phyloP scores from a whole-genome alignment of 371 early-diverging fungal genomes.

The Mucor sp. region DNA sequence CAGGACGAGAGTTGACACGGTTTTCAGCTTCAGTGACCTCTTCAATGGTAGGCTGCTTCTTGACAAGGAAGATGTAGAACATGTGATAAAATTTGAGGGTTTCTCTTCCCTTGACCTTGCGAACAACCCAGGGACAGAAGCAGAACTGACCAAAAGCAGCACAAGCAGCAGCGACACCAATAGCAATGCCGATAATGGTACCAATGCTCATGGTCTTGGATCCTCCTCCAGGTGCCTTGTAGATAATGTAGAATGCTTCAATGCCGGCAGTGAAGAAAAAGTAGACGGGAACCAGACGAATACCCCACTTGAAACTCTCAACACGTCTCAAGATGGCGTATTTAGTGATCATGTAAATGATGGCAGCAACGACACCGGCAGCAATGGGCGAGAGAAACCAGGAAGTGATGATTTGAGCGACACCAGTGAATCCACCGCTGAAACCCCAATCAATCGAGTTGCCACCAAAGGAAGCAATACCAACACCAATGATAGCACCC shows the following conservation, averaged over 20 bases:
- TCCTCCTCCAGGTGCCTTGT: constrained; percentile 64
- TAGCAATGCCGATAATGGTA: constrained; percentile 12
- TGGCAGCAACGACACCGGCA: constrained; percentile 68
- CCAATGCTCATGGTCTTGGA: constrained; percentile 29
- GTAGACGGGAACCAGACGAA: constrained; percentile 80
- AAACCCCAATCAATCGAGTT: constrained; percentile 73
- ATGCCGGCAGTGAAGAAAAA: constrained; percentile 74
- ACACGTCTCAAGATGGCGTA: constrained; percentile 60
- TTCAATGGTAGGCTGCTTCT: constrained; percentile 43
- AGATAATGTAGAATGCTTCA: constrained; percentile 74
- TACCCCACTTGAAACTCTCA: constrained; percentile 75
- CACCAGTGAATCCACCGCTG: constrained; percentile 67
- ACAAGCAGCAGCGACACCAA: constrained; percentile 32
- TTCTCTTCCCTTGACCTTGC: constrained; percentile 66
- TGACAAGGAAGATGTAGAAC: constrained; percentile 55
- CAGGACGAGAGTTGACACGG: constrained; percentile 45
- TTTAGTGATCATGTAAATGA: constrained; percentile 70
- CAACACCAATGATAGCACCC: constrained; percentile 81
- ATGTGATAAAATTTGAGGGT: constrained; percentile 70
- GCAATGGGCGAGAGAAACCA: constrained; percentile 79
- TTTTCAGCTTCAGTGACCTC: constrained; percentile 20
- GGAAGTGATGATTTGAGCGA: constrained; percentile 73
- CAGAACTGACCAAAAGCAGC: constrained; percentile 58
- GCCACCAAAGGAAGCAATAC: constrained; percentile 75
- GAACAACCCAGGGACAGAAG: constrained; percentile 64